Evolutionary conservation across 2,329 filamentous ascomycete species (phyloP), one percentile per base, ranked within the genome.

Genomic region (Blastomyces silverae): DNA sequence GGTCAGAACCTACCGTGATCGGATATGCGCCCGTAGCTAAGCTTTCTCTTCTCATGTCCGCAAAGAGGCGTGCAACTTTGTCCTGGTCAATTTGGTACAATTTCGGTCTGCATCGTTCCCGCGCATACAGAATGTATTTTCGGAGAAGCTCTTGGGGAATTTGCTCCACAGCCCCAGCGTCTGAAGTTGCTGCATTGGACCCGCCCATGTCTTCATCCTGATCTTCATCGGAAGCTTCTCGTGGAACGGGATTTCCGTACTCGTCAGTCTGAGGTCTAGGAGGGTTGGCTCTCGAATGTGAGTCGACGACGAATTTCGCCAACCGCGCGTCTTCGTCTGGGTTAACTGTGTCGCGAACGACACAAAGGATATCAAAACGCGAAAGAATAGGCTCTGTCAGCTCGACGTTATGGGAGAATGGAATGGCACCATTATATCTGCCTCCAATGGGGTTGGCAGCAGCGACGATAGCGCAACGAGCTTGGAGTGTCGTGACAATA

Each of bases 51-150:
- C 94, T 84, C 93, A 99, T 97, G 74, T 99, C 94, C 37, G 92
- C 90, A 75, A 97, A 99, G 10, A 99, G 82, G 61, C 93, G 85
- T 1, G 94, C 90, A 42, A 99, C 86, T 81, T 99, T 99, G 79
- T 97, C 94, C 76, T 97, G 91, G 70, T 99, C 94, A 78, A 99
- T 96, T 75, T 97, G 91, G 76, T 97, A 96, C 10, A 99, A 84
- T 79, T 96, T 97, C 10, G 94, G 94, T 63, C 85, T 85, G 77
- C 91, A 95, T 72, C 89, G 89, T 76, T 97, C 92, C 42, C 93
- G 85, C 0, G 94, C 92, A 73, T 97, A 99, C 22, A 97, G 83
- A 70, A 99, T 99, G 77, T 97, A 99, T 79, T 99, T 99, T 69
- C 94, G 84, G 69, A 99, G 80, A 57, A 99, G 81, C 71, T 94